Evolutionary conservation across 176 grass and related monocot species (phyloP).

Genomic region (Tuctoria greenei): DNA sequence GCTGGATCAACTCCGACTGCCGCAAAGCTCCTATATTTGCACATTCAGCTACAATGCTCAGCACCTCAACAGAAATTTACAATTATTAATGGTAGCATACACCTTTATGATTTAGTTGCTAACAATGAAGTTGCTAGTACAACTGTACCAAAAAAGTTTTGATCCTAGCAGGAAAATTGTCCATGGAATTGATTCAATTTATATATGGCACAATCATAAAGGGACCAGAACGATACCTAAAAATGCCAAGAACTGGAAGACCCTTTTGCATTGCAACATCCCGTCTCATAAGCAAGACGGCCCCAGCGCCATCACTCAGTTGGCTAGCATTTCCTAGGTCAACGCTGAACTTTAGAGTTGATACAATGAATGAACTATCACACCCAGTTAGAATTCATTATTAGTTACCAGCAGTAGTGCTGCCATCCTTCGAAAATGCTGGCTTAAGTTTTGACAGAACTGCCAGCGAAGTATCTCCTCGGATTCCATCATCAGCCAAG

Average conservation of each 20-base stretch:
- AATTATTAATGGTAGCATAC: background rate
- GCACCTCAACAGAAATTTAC: slow-evolving; percentile 11
- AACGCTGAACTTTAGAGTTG: background rate
- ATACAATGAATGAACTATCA: slow-evolving; percentile 10
- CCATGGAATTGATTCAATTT: background rate
- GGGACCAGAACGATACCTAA: slow-evolving; percentile 41
- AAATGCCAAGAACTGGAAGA: slow-evolving; percentile 72
- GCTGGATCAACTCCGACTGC: slow-evolving; percentile 96
- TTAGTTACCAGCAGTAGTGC: slow-evolving; percentile 84
- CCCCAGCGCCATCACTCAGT: slow-evolving; percentile 89
- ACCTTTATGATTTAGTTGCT: background rate
- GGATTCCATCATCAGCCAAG: slow-evolving; percentile 83
- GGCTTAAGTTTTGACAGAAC: slow-evolving; percentile 84
- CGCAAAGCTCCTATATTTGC: slow-evolving; percentile 76
- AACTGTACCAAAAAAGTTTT: background rate
- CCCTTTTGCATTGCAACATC: slow-evolving; percentile 81
- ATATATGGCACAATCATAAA: background rate
- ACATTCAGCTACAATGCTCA: slow-evolving; percentile 20
- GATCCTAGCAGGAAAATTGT: background rate
- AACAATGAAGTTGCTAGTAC: slow-evolving; percentile 10
- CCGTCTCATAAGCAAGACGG: slow-evolving; percentile 85
- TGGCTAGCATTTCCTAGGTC: slow-evolving; percentile 84
- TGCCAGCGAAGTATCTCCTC: slow-evolving; percentile 57
- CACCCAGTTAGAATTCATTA: slow-evolving; percentile 6
- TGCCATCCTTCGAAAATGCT: slow-evolving; percentile 86